Evolutionary conservation across 169 alveolate species (phyloP).

Genomic region (Eimeria sp.): DNA sequence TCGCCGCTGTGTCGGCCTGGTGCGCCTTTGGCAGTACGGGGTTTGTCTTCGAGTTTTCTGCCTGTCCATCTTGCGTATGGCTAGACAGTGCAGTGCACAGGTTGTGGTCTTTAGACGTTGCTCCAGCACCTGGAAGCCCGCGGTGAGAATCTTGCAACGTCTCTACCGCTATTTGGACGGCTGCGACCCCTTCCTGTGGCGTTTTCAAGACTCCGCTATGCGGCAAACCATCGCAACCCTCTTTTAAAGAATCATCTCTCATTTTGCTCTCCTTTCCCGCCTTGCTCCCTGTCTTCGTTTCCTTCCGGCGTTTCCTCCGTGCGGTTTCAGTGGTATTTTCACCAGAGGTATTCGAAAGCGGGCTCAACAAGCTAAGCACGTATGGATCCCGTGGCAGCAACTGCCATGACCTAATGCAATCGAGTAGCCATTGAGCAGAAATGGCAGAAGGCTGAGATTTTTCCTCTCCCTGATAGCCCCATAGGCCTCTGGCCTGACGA

Average conservation of each 20-base stretch:
- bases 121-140: background rate
- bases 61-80: background rate
- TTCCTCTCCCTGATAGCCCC: slow-evolving; percentile 5
- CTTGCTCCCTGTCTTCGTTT: background rate
- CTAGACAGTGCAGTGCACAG: background rate
- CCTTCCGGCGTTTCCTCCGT: slow-evolving; percentile 24
- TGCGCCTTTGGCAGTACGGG: background rate
- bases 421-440: slow-evolving; percentile 62
- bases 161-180: background rate
- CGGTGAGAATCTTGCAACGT: background rate
- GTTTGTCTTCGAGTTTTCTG: background rate
- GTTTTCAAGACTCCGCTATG: background rate
- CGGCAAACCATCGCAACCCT: background rate
- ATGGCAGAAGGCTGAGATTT: background rate
- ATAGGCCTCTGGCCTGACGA: slow-evolving; percentile 65
- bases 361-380: slow-evolving; percentile 14
- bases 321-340: background rate
- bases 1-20: background rate
- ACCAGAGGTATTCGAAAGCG: background rate
- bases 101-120: background rate
- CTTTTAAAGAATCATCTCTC: background rate
- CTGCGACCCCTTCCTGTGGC: background rate
- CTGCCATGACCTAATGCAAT: slow-evolving; percentile 43
- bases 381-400: slow-evolving; percentile 10
- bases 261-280: background rate